Percentiles rank a stretch among this genome's conserved stretches.
Conservation (phyloP, 2,329 filamentous ascomycete genomes). For the Lachnellula willkommii region DNA sequence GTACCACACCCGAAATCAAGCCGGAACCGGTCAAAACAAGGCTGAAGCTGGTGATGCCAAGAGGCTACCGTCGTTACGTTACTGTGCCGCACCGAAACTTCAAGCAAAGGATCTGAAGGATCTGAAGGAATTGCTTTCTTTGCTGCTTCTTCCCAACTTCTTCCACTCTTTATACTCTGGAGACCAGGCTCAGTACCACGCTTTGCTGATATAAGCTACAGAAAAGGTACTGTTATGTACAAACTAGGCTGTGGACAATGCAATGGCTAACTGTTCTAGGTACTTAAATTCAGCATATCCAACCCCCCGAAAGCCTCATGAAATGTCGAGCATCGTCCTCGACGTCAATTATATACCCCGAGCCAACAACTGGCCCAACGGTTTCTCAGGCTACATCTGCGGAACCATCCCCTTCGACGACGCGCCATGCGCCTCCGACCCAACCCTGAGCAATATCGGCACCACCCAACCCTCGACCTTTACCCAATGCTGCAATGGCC, state of each 20-base stretch:
- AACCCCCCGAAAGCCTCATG: background rate
- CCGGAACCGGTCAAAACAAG: no score
- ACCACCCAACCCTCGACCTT: background rate
- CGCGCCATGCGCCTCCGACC: background rate
- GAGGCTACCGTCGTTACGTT: no score
- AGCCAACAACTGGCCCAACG: background rate
- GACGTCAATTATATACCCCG: conserved; percentile 1
- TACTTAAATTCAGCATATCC: background rate
- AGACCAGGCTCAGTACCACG: no score
- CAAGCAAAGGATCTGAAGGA: no score
- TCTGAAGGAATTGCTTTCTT: no score
- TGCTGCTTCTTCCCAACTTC: no score
- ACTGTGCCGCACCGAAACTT: no score
- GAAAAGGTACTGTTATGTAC: no score
- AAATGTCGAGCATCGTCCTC: background rate
- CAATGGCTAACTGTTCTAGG: background rate
- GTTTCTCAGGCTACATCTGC: background rate
- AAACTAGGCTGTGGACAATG: background rate
- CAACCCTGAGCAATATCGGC: background rate
- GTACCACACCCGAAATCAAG: no score
- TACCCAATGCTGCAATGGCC: conserved; percentile 4
- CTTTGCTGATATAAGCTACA: no score
- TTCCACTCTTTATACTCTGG: no score
- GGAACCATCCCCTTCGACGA: conserved; percentile 1
- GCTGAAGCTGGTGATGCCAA: no score